Evolutionary conservation across 2,329 filamentous ascomycete species (phyloP).

Genomic region (Alternaria angustiovoidea): DNA sequence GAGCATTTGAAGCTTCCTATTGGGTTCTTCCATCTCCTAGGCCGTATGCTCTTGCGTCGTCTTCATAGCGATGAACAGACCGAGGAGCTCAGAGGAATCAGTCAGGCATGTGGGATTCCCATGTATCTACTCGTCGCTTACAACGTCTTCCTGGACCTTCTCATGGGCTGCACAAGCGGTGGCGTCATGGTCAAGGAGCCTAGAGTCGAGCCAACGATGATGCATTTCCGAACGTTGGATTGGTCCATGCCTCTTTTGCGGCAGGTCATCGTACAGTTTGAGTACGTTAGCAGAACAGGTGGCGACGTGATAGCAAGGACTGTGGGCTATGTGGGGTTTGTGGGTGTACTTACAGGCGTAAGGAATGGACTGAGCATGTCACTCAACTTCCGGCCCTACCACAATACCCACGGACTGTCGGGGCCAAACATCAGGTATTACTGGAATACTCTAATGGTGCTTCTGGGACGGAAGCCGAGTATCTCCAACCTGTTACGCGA

Average conservation of each 20-base stretch:
- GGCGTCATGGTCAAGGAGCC: slow-evolving; percentile 49
- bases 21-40: slow-evolving; percentile 41
- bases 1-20: slow-evolving; percentile 20
- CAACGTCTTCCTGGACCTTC: slow-evolving; percentile 69
- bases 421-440: slow-evolving; percentile 54
- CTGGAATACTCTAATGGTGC: slow-evolving; percentile 60
- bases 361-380: slow-evolving; percentile 57
- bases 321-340: slow-evolving; percentile 62
- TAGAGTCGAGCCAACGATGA: slow-evolving; percentile 47
- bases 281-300: slow-evolving; percentile 46
- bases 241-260: slow-evolving; percentile 58
- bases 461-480: slow-evolving; percentile 63
- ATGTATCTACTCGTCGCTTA: slow-evolving; percentile 69
- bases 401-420: slow-evolving; percentile 51
- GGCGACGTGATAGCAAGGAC: slow-evolving; percentile 56
- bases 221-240: slow-evolving; percentile 64
- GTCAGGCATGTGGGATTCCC: slow-evolving; percentile 59
- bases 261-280: slow-evolving; percentile 51
- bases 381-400: slow-evolving; percentile 61
- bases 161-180: slow-evolving; percentile 72
- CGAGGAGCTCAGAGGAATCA: slow-evolving; percentile 68
- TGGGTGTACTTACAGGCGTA: slow-evolving; percentile 62
- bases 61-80: slow-evolving; percentile 66
- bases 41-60: slow-evolving; percentile 59
- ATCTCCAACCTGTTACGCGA: slow-evolving; percentile 62